phyloP scores from a whole-genome alignment of 306 rosid species.

The Fragaria ananassa region DNA sequence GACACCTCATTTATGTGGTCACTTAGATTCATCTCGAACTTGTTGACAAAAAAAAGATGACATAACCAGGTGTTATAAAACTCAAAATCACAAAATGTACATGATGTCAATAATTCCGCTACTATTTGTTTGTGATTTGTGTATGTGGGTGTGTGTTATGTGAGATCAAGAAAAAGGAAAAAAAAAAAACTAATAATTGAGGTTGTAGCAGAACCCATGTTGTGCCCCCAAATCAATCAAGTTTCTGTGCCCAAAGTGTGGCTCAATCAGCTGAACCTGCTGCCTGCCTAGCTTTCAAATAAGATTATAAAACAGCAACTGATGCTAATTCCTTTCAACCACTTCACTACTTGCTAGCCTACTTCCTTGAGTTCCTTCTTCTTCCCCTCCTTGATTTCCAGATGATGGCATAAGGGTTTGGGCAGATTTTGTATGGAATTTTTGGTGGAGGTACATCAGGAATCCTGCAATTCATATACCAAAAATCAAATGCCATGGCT shows the following conservation, averaged over 20 bases:
- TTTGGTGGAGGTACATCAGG: constrained; percentile 48
- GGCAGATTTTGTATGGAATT: constrained; percentile 79
- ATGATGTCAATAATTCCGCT: constrained; percentile 9
- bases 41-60: neutral
- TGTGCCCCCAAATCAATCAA: neutral
- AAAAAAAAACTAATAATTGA: neutral
- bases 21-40: neutral
- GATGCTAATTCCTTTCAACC: neutral
- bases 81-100: neutral
- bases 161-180: neutral
- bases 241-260: neutral
- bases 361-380: constrained; percentile 23
- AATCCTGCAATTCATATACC: constrained; percentile 47
- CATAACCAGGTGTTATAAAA: neutral
- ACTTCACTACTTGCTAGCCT: constrained; percentile 22
- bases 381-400: constrained; percentile 75
- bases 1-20: neutral
- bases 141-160: neutral
- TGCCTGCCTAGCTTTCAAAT: neutral
- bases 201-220: neutral
- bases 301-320: neutral
- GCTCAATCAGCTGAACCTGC: constrained; percentile 13
- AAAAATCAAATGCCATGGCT: neutral
- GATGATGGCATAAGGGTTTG: constrained; percentile 75
- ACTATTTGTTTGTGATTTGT: constrained; percentile 1